A percentile compares a stretch with the other conserved stretches of the same genome.
Conservation (phyloP, 768 basidiomycete species). For the Leccinum subgranulosum region DNA sequence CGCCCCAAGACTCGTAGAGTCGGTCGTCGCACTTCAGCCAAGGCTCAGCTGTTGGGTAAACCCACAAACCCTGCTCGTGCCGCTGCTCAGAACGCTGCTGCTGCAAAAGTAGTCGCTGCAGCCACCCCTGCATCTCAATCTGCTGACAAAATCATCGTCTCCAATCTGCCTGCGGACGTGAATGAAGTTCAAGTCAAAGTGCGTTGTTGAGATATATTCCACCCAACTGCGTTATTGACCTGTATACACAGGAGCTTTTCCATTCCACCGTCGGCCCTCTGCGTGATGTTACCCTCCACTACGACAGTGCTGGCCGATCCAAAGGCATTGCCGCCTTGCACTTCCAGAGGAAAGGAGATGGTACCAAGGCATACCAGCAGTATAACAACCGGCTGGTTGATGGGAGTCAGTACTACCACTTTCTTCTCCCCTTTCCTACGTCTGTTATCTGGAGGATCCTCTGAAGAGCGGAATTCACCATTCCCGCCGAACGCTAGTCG, state of each 20-base stretch:
- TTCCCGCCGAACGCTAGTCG: slow-evolving; percentile 23
- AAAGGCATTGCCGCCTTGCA: slow-evolving; percentile 87
- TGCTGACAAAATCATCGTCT: slow-evolving; percentile 92
- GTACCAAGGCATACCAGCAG: slow-evolving; percentile 84
- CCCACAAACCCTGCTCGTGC: slow-evolving; percentile 50
- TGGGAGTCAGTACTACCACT: slow-evolving; percentile 94
- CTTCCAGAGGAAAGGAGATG: slow-evolving; percentile 86
- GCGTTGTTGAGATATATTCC: background rate
- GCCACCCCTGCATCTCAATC: slow-evolving; percentile 37
- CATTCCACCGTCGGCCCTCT: slow-evolving; percentile 85
- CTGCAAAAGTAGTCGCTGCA: slow-evolving; percentile 39
- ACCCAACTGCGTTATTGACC: background rate
- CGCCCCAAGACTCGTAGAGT: slow-evolving; percentile 48
- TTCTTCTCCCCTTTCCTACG: slow-evolving; percentile 36
- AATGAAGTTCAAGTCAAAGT: slow-evolving; percentile 94
- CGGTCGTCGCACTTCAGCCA: slow-evolving; percentile 45
- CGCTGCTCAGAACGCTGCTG: slow-evolving; percentile 44
- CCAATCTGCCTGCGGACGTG: slow-evolving; percentile 89
- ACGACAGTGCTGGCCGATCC: slow-evolving; percentile 80
- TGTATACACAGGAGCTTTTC: slow-evolving; percentile 76
- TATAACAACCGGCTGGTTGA: slow-evolving; percentile 99
- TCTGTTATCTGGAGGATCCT: slow-evolving; percentile 22
- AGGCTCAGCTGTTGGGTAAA: slow-evolving; percentile 60
- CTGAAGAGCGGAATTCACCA: slow-evolving; percentile 14
- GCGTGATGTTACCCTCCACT: slow-evolving; percentile 79